Evolutionary conservation across 2,329 filamentous ascomycete species (phyloP).

Genomic region (Pseudogymnoascus verrucosus): DNA sequence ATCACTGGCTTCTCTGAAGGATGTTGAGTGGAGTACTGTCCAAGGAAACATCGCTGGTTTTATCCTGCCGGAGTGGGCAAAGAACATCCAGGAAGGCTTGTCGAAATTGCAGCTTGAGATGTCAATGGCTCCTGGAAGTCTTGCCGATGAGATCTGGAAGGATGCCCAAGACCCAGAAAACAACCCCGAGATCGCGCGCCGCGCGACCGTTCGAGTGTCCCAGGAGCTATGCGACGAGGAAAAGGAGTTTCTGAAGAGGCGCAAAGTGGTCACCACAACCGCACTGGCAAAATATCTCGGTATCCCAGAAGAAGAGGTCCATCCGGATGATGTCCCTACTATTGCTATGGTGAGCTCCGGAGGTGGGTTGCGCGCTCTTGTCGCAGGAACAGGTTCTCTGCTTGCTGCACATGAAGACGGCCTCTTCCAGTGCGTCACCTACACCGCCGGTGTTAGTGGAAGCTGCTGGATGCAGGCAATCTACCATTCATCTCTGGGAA

Average conservation of each 20-base stretch:
- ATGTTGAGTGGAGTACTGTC: slow-evolving; percentile 46
- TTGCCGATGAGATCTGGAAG: slow-evolving; percentile 88
- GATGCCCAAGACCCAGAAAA: slow-evolving; percentile 77
- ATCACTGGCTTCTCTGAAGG: slow-evolving; percentile 42
- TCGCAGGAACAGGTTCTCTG: slow-evolving; percentile 83
- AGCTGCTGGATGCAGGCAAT: slow-evolving; percentile 92
- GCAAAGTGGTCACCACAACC: slow-evolving; percentile 59
- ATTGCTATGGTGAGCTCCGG: slow-evolving; percentile 95
- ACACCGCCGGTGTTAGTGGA: slow-evolving; percentile 90
- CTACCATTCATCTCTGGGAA: slow-evolving; percentile 72
- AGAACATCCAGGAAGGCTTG: slow-evolving; percentile 64
- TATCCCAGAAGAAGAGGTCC: slow-evolving; percentile 69
- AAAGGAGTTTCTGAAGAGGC: slow-evolving; percentile 60
- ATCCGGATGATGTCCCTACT: slow-evolving; percentile 84
- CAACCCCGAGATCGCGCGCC: slow-evolving; percentile 80
- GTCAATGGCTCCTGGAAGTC: slow-evolving; percentile 76
- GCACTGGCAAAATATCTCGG: slow-evolving; percentile 78
- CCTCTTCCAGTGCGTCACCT: slow-evolving; percentile 87
- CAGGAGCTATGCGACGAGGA: slow-evolving; percentile 77
- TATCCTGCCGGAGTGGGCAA: slow-evolving; percentile 78
- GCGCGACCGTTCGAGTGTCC: slow-evolving; percentile 76
- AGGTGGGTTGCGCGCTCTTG: slow-evolving; percentile 79
- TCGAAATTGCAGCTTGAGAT: slow-evolving; percentile 81
- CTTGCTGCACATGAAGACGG: slow-evolving; percentile 78
- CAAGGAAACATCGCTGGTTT: slow-evolving; percentile 57